These are phyloP conservation scores for Rosa hybrid DNA, from an alignment of 331 rosid species.

Conservation along the genomic window DNA sequence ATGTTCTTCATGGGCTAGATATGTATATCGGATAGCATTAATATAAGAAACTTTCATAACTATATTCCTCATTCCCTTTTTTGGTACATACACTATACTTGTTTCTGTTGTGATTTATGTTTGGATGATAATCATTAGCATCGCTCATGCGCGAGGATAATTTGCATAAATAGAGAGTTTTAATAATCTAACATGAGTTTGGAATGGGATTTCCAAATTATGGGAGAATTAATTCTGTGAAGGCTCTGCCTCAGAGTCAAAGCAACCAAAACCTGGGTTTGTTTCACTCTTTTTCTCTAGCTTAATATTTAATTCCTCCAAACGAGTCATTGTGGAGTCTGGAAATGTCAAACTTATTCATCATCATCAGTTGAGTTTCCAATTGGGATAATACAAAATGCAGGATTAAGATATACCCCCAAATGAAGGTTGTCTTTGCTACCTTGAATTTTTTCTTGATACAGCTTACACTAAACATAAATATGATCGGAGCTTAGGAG, in stretches of 20 bases:
- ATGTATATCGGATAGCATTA: slow-evolving; percentile 52
- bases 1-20: slow-evolving; percentile 24
- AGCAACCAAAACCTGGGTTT: slow-evolving; percentile 12
- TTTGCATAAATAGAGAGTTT: background rate
- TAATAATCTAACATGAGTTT: background rate
- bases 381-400: background rate
- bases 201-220: background rate
- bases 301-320: background rate
- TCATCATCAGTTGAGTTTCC: background rate
- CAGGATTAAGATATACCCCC: background rate
- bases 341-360: background rate
- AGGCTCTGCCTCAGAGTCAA: slow-evolving; percentile 5
- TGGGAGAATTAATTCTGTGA: background rate
- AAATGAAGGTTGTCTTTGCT: background rate
- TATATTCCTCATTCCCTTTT: slow-evolving; percentile 8
- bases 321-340: background rate
- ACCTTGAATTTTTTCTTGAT: background rate
- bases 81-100: background rate
- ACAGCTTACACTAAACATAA: no score
- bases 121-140: background rate
- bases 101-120: slow-evolving; percentile 1
- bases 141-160: background rate
- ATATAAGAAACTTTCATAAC: background rate
- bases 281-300: background rate
- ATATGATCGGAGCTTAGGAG: background rate